These are phyloP conservation scores for Apiotrichum mycotoxinovorans DNA, from an alignment of 1,284 basidiomycete species.

Conservation along the genomic window DNA sequence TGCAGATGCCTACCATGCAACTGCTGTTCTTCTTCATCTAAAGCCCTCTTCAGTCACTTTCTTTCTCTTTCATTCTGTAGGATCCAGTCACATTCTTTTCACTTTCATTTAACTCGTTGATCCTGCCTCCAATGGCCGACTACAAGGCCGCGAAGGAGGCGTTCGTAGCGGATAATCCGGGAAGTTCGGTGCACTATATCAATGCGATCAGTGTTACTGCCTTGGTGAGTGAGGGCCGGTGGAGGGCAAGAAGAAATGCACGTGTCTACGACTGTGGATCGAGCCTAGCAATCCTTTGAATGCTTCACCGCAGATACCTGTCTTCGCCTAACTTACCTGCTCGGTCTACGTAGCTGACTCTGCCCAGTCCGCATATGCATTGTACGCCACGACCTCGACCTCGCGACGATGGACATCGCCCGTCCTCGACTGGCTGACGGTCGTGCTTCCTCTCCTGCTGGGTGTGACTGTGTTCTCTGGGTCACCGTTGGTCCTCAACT, in stretches of 20 bases:
- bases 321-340: background rate
- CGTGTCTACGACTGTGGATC: no score
- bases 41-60: background rate
- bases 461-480: constrained; percentile 70
- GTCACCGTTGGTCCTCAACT: constrained; percentile 57
- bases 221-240: constrained; percentile 57
- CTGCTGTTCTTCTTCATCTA: no score
- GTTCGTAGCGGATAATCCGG: constrained; percentile 76
- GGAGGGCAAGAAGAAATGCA: no score
- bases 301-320: background rate
- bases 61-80: background rate
- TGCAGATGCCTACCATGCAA: no score
- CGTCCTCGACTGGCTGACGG: constrained; percentile 60
- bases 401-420: constrained; percentile 36
- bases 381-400: constrained; percentile 62
- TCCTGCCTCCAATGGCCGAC: constrained; percentile 31
- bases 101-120: background rate
- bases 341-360: background rate
- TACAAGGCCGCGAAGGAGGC: constrained; percentile 85
- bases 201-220: constrained; percentile 70
- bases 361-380: constrained; percentile 63
- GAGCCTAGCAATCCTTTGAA: no score
- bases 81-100: background rate
- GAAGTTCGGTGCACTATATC: constrained; percentile 70
- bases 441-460: constrained; percentile 71